Conservation (phyloP, 1,284 basidiomycete genomes). For the Pseudozyma hubeiensis region DNA sequence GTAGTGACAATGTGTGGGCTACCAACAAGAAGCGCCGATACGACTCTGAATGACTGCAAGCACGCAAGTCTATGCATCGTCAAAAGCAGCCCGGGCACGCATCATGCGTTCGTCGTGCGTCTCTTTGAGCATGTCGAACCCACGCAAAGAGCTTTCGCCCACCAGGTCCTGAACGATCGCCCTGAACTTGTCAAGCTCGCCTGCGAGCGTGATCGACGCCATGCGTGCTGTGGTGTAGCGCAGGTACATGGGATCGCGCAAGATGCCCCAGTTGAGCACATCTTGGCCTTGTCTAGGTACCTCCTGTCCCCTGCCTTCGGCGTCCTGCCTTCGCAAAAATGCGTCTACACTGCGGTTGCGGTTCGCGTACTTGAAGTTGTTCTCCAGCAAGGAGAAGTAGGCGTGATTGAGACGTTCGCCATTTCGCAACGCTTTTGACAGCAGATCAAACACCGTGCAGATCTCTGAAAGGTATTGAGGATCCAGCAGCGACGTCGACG, state of each 20-base stretch:
- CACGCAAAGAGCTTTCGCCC: slow-evolving; percentile 44
- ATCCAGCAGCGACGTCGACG: slow-evolving; percentile 50
- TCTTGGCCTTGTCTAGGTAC: slow-evolving; percentile 13
- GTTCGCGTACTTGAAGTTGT: slow-evolving; percentile 33
- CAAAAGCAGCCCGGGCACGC: slow-evolving; percentile 3
- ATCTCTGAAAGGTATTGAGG: slow-evolving; percentile 50
- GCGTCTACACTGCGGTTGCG: slow-evolving; percentile 30
- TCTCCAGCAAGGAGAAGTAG: slow-evolving; percentile 38
- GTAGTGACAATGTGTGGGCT: too few species aligned
- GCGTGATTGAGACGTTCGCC: slow-evolving; percentile 48
- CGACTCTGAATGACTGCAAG: too few species aligned
- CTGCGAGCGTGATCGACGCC: slow-evolving; percentile 47
- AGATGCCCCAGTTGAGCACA: slow-evolving; percentile 36
- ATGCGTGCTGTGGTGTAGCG: slow-evolving; percentile 49
- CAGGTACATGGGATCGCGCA: slow-evolving; percentile 53
- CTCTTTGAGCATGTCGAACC: slow-evolving; percentile 46
- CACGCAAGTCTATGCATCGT: slow-evolving; percentile 1
- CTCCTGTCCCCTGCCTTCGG: slow-evolving; percentile 2
- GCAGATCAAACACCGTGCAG: slow-evolving; percentile 50
- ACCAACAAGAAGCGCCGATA: not conserved
- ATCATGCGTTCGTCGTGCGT: slow-evolving; percentile 29
- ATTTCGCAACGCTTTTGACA: slow-evolving; percentile 46
- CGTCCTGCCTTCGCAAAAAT: slow-evolving; percentile 17
- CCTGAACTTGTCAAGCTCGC: slow-evolving; percentile 50
- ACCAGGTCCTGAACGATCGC: slow-evolving; percentile 51